phyloP scores from a whole-genome alignment of 768 basidiomycete species.

The Lentinula sp. region DNA sequence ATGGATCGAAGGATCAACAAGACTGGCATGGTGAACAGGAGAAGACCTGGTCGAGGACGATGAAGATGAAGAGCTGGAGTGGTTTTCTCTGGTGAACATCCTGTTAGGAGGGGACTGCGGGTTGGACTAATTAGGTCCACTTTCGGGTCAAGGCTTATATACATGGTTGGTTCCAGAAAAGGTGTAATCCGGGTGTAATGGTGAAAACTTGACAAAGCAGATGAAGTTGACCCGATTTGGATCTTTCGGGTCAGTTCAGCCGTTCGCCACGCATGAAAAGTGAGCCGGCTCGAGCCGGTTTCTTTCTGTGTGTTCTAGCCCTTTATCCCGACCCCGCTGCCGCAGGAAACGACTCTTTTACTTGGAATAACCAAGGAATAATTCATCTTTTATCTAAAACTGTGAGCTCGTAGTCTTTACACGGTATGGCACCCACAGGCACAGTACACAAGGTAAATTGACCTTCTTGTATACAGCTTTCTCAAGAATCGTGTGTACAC shows the following conservation, averaged over 20 bases:
- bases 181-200: neutral
- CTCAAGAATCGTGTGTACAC: neutral
- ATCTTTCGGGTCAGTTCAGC: neutral
- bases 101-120: neutral
- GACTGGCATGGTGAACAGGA: slow-evolving; percentile 40
- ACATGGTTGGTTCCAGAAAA: neutral
- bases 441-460: neutral
- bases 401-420: neutral
- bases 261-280: neutral
- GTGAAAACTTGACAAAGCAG: neutral
- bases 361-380: too few species aligned
- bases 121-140: slow-evolving; percentile 13
- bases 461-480: neutral
- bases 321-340: neutral
- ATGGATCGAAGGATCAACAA: slow-evolving; percentile 60
- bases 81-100: slow-evolving; percentile 1
- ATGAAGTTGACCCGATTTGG: neutral
- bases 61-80: slow-evolving; percentile 2
- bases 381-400: neutral
- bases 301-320: neutral
- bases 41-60: slow-evolving; percentile 4
- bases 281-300: neutral
- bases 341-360: neutral
- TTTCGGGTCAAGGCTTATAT: neutral
- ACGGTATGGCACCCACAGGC: neutral